Percentiles rank a stretch among this genome's conserved stretches.
phyloP scores from a whole-genome alignment of 345 rosid genomes.

The Odontarrhena argentea region DNA sequence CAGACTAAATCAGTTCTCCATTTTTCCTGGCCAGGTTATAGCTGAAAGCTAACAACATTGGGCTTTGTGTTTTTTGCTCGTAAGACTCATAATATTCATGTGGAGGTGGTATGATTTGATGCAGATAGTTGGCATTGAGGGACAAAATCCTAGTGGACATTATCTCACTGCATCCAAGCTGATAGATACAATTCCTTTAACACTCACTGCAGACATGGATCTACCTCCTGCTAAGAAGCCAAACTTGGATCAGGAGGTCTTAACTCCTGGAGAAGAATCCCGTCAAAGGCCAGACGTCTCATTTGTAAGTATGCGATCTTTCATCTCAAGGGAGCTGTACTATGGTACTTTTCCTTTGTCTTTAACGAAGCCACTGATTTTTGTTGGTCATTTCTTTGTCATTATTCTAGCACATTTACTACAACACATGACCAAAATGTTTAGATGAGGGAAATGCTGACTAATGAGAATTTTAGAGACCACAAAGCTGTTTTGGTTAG shows the following conservation, averaged over 20 bases:
- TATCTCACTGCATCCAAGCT: slow-evolving; percentile 82
- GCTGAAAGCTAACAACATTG: not conserved
- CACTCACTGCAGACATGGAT: slow-evolving; percentile 42
- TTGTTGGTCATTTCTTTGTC: slow-evolving; percentile 5
- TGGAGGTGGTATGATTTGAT: slow-evolving; percentile 34
- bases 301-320: slow-evolving; percentile 52
- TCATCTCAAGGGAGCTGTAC: slow-evolving; percentile 17
- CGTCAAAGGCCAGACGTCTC: slow-evolving; percentile 49
- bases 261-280: slow-evolving; percentile 42
- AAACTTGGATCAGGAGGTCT: slow-evolving; percentile 60
- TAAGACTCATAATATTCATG: slow-evolving; percentile 26
- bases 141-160: slow-evolving; percentile 94
- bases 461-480: slow-evolving; percentile 10
- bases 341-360: not conserved
- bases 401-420: not conserved
- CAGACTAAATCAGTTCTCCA: slow-evolving; percentile 66
- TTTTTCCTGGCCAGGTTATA: slow-evolving; percentile 96
- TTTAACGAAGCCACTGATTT: not conserved
- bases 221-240: slow-evolving; percentile 76
- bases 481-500: not conserved
- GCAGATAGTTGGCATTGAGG: slow-evolving; percentile 90
- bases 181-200: slow-evolving; percentile 64
- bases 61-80: slow-evolving; percentile 16
- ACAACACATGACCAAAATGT: not conserved
- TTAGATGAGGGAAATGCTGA: not conserved